Base-by-base conservation (phyloP, 176 grass and related monocot genomes). In the Elymus sibiricus region DNA sequence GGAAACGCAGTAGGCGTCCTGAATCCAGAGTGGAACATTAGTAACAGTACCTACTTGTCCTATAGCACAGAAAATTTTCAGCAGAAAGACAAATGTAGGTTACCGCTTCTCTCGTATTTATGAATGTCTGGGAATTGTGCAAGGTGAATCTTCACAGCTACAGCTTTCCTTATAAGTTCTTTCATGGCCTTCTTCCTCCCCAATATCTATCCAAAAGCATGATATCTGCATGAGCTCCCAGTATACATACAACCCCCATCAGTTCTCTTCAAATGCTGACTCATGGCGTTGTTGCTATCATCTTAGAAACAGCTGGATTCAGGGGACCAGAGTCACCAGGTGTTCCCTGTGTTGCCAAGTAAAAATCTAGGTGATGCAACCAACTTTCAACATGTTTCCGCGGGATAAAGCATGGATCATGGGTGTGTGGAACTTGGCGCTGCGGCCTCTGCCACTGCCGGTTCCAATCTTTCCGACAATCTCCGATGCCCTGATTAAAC, bases 71-170 rank as follows among this genome's bases (percentile, higher is more conserved):
- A 38, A 37, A 26, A 3, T 17, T 80, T 67, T 15, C 13, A 71
- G 3, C 64, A 79, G 47, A 88, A 34, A 86, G 25, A 46, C 15
- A 55, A 61, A 29, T 79, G 75, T 58, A 77, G 47, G 15, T 86
- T 91, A 93, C 95, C 91, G 42, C 87, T 93, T 90, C 87, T 83
- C 17, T 98, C 62, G 72, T 92, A 98, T 31, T 83, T 81, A 53
- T 86, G 86, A 31, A 93, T 92, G 28, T 55, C 77, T 9, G 83
- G 87, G 85, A 98, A 95, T 11, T 83, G 83, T 22, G 46, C 80
- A 62, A 93, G 91, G 90, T 93, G 93, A 64, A 90, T 89, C 85
- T 90, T 87, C 62, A 86, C 47, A 68, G 87, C 76, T 49, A 85
- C 24, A 63, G 89, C 93, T 67, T 86, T 93, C 70, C 79, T 89